Base-by-base conservation (phyloP, 208 protist genomes). In the Acanthamoeba culbertsoni region DNA sequence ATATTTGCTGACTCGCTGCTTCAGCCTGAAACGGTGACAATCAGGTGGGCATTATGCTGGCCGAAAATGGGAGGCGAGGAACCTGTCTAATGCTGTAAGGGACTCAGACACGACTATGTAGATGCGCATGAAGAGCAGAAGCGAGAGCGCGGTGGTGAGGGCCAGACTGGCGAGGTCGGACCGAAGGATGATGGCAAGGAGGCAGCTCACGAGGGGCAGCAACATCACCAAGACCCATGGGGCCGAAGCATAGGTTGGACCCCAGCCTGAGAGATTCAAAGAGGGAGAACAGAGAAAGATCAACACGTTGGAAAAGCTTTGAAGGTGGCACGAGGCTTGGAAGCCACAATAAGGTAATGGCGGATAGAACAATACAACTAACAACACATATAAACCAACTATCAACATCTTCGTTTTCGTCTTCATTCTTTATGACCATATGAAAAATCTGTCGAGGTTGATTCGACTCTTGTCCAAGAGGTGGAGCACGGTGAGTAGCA, bases 111-210 rank as follows among this genome's bases (percentile, higher is more conserved):
- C 20, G 6, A 43, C 37, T 14, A 43, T 43, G 71, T 82, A 82
- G 71, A 82, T 82, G 16, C 71, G 71, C 37, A 82, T 82, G 71
- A 82, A 82, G 71, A 82, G 37, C 12, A 82, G 26, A 43, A 82
- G 53, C 42, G 71, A 82, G 71, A 82, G 7, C 7, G 37, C 6
- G 0, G 71, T 82, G 26, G 71, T 53, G n/a, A 82, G 37, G 23
- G 33, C 0, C n/a, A 55, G 23, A 43, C 42, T 31, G 23, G 71
- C 71, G 8, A 82, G 71, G 2, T 35, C 20, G 26, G 71, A 82
- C 0, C 71, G 71, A 18, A 82, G 71, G 4, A 82, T 43, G 7
- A 82, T 0, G 1, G 71, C 16, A 3, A 82, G 42, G 42, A 82
- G 23, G 71, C 45, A 82, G 71, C 71, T 82, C 42, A 82, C 71